phyloP scores from a whole-genome alignment of 352 stramenopile species.

The Achlya hypogyna region DNA sequence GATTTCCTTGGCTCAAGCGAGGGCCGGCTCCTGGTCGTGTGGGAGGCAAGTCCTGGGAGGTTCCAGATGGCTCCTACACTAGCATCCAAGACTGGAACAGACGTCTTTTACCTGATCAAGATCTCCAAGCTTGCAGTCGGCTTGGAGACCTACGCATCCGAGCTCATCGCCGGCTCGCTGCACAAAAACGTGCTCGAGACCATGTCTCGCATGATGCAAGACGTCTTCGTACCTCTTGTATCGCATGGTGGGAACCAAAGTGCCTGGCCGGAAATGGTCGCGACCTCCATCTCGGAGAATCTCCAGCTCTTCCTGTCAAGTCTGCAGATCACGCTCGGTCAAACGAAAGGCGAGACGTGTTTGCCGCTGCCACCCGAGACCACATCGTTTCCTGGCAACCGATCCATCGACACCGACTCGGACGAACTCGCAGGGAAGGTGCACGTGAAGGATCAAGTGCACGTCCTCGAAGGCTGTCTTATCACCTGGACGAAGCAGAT shows the following conservation, averaged over 20 bases:
- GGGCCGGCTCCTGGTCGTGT: slow-evolving; percentile 7
- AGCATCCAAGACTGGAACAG: slow-evolving; percentile 10
- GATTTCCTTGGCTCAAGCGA: slow-evolving; percentile 15
- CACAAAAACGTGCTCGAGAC: slow-evolving; percentile 68
- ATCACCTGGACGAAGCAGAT: slow-evolving; percentile 95
- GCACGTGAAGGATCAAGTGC: slow-evolving; percentile 65
- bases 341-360: slow-evolving; percentile 73
- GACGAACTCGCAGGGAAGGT: neutral
- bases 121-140: slow-evolving; percentile 53
- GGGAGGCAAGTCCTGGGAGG: neutral
- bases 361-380: slow-evolving; percentile 62
- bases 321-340: slow-evolving; percentile 81
- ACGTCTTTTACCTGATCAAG: slow-evolving; percentile 70
- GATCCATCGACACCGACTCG: too few species aligned
- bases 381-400: neutral
- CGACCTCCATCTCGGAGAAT: slow-evolving; percentile 64
- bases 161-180: slow-evolving; percentile 66
- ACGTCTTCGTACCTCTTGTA: slow-evolving; percentile 67
- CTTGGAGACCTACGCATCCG: slow-evolving; percentile 46
- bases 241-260: slow-evolving; percentile 71
- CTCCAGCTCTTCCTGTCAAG: slow-evolving; percentile 73
- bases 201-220: slow-evolving; percentile 54
- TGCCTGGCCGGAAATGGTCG: slow-evolving; percentile 74
- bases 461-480: slow-evolving; percentile 79
- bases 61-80: neutral